Conservation (phyloP, 805 yeast genomes). For the Candida orba region DNA sequence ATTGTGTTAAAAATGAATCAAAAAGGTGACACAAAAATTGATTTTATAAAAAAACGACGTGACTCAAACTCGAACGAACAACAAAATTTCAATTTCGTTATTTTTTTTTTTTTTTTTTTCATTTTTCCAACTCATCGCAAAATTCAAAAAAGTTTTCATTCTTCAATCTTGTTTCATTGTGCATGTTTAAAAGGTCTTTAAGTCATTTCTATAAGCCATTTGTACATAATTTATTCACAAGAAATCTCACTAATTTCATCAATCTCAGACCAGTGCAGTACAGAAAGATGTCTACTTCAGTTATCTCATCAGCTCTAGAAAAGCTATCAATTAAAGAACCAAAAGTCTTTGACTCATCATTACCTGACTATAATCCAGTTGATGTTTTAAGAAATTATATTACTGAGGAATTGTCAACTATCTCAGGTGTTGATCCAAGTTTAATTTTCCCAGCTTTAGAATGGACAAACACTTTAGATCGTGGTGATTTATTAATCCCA, state of each 20-base stretch:
- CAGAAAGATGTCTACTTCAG: conserved; percentile 21
- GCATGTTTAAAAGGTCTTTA: neutral
- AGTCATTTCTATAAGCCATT: neutral
- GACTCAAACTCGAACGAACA: too few species aligned
- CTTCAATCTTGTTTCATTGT: too few species aligned
- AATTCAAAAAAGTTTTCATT: neutral
- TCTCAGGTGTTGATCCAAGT: conserved; percentile 64
- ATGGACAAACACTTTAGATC: conserved; percentile 75
- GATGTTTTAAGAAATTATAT: conserved; percentile 89
- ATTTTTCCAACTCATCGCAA: conserved; percentile 2
- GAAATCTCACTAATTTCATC: neutral
- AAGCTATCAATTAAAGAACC: conserved; percentile 36
- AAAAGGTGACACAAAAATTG: too few species aligned
- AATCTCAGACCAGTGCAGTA: too few species aligned
- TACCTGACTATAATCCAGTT: conserved; percentile 71
- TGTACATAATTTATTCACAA: neutral
- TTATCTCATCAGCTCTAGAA: conserved; percentile 25
- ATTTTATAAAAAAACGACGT: too few species aligned
- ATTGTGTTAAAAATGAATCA: too few species aligned
- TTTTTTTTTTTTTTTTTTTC: too few species aligned
- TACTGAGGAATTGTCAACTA: conserved; percentile 62
- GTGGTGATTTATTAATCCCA: conserved; percentile 91
- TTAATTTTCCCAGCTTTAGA: conserved; percentile 82
- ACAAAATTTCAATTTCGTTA: too few species aligned
- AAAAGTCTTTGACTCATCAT: conserved; percentile 45